phyloP scores from a whole-genome alignment of 768 basidiomycete species.

The Rhodotorula diobovata region DNA sequence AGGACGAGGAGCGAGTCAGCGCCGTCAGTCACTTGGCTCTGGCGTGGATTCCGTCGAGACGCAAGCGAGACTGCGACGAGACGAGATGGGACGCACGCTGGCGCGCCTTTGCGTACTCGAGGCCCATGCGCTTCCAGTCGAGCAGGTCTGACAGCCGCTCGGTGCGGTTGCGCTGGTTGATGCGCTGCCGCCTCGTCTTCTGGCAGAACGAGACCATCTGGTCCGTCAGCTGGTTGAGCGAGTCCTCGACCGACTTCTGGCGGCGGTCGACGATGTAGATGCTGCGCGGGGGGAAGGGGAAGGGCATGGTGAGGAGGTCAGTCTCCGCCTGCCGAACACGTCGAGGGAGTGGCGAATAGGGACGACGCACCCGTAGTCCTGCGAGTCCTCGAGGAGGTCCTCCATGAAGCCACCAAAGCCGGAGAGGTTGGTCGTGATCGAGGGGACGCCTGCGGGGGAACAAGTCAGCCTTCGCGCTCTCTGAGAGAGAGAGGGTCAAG shows the following conservation, averaged over 20 bases:
- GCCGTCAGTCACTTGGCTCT: no score
- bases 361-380: conserved; percentile 47
- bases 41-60: no score
- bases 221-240: conserved; percentile 74
- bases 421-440: conserved; percentile 92
- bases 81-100: conserved; percentile 59
- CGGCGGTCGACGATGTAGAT: conserved; percentile 90
- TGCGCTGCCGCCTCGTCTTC: conserved; percentile 90
- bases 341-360: not conserved
- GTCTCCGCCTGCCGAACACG: not conserved
- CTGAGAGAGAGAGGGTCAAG: not conserved
- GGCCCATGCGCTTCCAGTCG: conserved; percentile 96
- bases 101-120: conserved; percentile 93
- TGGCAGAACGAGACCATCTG: conserved; percentile 68
- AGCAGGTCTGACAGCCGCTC: conserved; percentile 86
- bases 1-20: no score
- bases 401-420: conserved; percentile 71
- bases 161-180: conserved; percentile 97
- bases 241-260: conserved; percentile 81
- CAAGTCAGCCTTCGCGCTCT: not conserved
- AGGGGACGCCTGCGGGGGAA: conserved; percentile 58
- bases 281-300: not conserved
- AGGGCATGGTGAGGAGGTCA: not conserved
- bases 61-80: no score
- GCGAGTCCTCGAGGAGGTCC: conserved; percentile 87